A percentile compares a stretch with the other conserved stretches of the same genome.
Conservation (phyloP, 2,329 filamentous ascomycete genomes). For the Colletotrichum sp. region DNA sequence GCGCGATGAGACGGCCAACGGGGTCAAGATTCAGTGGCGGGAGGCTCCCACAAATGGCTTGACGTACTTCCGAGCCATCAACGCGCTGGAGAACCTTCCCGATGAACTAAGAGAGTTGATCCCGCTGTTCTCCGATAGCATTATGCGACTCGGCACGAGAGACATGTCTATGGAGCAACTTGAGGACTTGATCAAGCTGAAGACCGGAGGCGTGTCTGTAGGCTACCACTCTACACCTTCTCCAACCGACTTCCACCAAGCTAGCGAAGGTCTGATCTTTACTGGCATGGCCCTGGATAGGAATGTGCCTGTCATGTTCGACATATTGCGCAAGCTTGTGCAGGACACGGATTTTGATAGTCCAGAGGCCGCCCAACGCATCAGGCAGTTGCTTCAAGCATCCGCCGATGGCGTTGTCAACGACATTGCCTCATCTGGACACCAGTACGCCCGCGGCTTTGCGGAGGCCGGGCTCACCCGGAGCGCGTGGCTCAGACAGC, state of each 20-base stretch:
- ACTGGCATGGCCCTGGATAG: conserved; percentile 87
- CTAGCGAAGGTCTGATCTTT: conserved; percentile 82
- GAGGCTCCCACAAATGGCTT: conserved; percentile 94
- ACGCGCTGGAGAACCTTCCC: conserved; percentile 77
- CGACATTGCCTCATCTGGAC: conserved; percentile 87
- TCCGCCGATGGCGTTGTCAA: conserved; percentile 91
- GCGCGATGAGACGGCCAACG: conserved; percentile 68
- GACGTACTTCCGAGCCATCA: conserved; percentile 93
- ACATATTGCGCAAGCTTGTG: conserved; percentile 79
- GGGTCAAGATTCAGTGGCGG: conserved; percentile 82
- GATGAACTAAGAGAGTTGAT: conserved; percentile 84
- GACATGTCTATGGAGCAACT: conserved; percentile 91
- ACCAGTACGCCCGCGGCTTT: conserved; percentile 82
- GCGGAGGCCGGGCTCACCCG: conserved; percentile 81
- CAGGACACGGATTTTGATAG: conserved; percentile 90
- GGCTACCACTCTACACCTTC: conserved; percentile 84
- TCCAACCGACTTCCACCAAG: conserved; percentile 71
- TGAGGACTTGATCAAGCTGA: conserved; percentile 94
- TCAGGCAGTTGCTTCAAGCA: conserved; percentile 84
- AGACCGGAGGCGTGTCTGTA: conserved; percentile 88
- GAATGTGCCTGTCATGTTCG: conserved; percentile 90
- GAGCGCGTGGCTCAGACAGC: conserved; percentile 75
- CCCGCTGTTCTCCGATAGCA: conserved; percentile 87
- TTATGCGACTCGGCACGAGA: conserved; percentile 92
- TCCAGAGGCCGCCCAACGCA: conserved; percentile 78